These are phyloP conservation scores for Globisporangium iwayamae DNA, from an alignment of 352 stramenopile species.

Conservation along the genomic window DNA sequence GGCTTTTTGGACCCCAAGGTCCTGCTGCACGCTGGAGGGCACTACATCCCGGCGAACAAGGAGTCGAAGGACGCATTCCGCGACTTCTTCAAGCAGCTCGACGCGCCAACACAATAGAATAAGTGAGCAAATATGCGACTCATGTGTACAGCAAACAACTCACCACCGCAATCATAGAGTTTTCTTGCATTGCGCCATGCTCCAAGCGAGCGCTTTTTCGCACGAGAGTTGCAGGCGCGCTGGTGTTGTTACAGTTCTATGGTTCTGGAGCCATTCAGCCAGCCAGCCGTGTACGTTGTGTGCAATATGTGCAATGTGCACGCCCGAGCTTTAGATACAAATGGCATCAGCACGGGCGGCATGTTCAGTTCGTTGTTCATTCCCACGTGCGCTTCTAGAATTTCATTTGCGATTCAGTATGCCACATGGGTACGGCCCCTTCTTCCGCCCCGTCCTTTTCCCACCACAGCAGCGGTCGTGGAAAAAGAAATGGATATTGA, in stretches of 20 bases:
- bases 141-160: too few species aligned
- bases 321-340: too few species aligned
- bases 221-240: too few species aligned
- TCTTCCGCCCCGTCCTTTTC: not conserved
- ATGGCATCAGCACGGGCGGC: too few species aligned
- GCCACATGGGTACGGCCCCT: not conserved
- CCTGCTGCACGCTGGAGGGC: conserved; percentile 67
- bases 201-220: too few species aligned
- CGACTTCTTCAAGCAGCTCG: conserved; percentile 58
- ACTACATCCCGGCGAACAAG: conserved; percentile 88
- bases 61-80: conserved; percentile 71
- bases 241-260: too few species aligned
- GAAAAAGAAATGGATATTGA: not conserved
- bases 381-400: not conserved
- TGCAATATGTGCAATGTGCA: not conserved
- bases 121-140: not conserved
- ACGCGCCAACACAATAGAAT: conserved; percentile 2
- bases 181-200: too few species aligned
- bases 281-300: too few species aligned
- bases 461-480: not conserved
- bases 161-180: too few species aligned
- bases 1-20: conserved; percentile 55
- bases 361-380: too few species aligned
- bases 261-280: too few species aligned
- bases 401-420: conserved; percentile 2